Evolutionary conservation across 495 filamentous ascomycete species (phyloP), one percentile per base, ranked within the genome.

Genomic region (Daldinia bambusicola): DNA sequence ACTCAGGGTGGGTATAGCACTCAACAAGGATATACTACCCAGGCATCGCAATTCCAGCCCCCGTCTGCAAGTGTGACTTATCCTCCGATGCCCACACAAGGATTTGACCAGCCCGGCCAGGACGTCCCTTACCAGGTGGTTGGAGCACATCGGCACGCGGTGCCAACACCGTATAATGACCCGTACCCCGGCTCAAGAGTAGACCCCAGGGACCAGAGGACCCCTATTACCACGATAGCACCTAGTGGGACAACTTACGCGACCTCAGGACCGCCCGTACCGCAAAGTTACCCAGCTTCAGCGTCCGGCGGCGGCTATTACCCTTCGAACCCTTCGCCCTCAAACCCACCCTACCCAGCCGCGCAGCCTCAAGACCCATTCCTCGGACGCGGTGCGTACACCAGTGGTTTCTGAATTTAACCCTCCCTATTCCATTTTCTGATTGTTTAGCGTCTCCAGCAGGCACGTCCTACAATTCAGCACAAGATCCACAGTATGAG

Each of bases 331-430:
- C 77, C 76, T 20, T 63, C 72, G 55, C 56, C 77, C 6, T 68
- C 71, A 62, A 75, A 69, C 69, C 70, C 78, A 37, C 32, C 67
- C 68, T 75, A 75, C 48, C 71, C 73, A 66, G 61, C 65, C 60
- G 70, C 79, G 50, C 83, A 82, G 69, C 80, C 82, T 58, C 66
- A 69, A 61, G 84, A 86, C 75, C 75, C 80, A 36, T 81, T 84
- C 58, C 83, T 82, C 69, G 84, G 83, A 79, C 85, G 85, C 80
- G 83, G 82, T 83, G 79, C 79, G 81, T 83, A 84, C 77, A 77
- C 64, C 62, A 77, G 64, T 74, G 75, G 70, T 66, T 70, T 70
- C 56, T 75, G 26, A 56, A 74, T 71, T 67, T 69, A 34, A 69
- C 61, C 62, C 57, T 55, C 65, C 65, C 66, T 48, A 66, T 69